These are phyloP conservation scores for Hymenoscyphus albidus DNA, from an alignment of 2,329 filamentous ascomycete genomes.

Conservation along the genomic window DNA sequence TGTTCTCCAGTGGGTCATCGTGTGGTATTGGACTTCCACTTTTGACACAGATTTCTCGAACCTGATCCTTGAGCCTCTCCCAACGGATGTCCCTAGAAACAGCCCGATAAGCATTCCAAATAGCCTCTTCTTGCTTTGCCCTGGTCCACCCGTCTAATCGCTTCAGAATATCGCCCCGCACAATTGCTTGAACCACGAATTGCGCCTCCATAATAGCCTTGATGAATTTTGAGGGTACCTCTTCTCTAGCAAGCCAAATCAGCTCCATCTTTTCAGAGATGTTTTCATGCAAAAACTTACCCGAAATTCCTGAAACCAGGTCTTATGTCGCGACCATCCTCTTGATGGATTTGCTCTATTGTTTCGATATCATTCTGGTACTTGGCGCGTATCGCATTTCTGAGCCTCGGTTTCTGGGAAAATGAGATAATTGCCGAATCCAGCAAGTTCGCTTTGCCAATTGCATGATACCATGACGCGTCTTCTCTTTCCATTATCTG, in stretches of 20 bases:
- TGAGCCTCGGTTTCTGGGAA: not conserved
- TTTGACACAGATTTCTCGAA: not conserved
- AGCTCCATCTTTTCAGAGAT: too few relatives aligned
- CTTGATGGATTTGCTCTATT: too few relatives aligned
- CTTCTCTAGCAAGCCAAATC: too few relatives aligned
- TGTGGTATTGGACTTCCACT: not conserved
- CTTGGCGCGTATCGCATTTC: too few relatives aligned
- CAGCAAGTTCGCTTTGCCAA: not conserved
- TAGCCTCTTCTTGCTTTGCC: not conserved
- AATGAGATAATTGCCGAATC: not conserved
- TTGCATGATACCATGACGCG: not conserved
- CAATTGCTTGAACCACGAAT: not conserved
- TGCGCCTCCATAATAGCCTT: not conserved
- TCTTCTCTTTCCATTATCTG: not conserved
- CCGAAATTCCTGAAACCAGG: too few relatives aligned
- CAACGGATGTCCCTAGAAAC: not conserved
- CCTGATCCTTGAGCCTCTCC: not conserved
- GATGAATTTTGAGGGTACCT: too few relatives aligned
- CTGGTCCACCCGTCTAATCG: not conserved
- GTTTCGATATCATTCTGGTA: too few relatives aligned
- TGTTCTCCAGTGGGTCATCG: not conserved
- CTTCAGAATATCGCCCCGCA: not conserved
- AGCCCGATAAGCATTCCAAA: not conserved
- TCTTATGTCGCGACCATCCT: too few relatives aligned
- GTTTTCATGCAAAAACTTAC: too few relatives aligned